Evolutionary conservation across 2,329 filamentous ascomycete genomes (phyloP).

Genomic region (Annulohypoxylon truncatum): DNA sequence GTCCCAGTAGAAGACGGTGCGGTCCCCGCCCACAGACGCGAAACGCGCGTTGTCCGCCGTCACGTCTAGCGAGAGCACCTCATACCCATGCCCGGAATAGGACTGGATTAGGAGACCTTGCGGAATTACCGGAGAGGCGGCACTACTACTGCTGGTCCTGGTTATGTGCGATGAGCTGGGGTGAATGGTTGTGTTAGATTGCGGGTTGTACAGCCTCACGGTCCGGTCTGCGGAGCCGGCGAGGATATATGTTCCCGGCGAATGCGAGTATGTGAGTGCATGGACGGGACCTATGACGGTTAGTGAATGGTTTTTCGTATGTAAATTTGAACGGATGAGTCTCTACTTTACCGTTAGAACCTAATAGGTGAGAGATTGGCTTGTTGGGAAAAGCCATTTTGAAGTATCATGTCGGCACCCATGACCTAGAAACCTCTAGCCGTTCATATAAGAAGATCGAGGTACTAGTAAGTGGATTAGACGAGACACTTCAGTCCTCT

Average conservation of each 20-base stretch:
- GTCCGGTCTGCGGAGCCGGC: constrained; percentile 87
- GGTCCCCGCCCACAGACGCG: constrained; percentile 88
- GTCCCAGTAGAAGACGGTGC: constrained; percentile 94
- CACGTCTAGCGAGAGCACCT: constrained; percentile 84
- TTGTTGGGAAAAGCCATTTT: constrained; percentile 56
- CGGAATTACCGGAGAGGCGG: constrained; percentile 49
- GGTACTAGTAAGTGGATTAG: neutral
- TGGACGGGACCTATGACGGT: constrained; percentile 72
- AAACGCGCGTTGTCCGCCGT: constrained; percentile 84
- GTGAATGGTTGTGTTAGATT: constrained; percentile 55
- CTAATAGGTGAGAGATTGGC: constrained; percentile 66
- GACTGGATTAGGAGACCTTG: constrained; percentile 80
- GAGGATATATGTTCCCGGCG: constrained; percentile 80
- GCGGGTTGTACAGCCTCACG: constrained; percentile 87
- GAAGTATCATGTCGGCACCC: constrained; percentile 39
- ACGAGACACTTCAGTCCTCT: neutral
- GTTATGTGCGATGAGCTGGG: constrained; percentile 47
- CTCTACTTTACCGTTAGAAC: constrained; percentile 64
- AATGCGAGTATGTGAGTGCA: constrained; percentile 77
- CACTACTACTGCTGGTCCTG: constrained; percentile 54
- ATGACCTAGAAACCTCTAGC: constrained; percentile 37
- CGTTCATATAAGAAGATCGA: constrained; percentile 8
- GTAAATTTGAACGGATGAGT: neutral
- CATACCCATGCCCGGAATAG: constrained; percentile 91
- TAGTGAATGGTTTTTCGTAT: constrained; percentile 49